Percentiles rank a stretch among this genome's conserved stretches.
phyloP scores from a whole-genome alignment of 805 yeast genomes.

The Saitoella complicata region DNA sequence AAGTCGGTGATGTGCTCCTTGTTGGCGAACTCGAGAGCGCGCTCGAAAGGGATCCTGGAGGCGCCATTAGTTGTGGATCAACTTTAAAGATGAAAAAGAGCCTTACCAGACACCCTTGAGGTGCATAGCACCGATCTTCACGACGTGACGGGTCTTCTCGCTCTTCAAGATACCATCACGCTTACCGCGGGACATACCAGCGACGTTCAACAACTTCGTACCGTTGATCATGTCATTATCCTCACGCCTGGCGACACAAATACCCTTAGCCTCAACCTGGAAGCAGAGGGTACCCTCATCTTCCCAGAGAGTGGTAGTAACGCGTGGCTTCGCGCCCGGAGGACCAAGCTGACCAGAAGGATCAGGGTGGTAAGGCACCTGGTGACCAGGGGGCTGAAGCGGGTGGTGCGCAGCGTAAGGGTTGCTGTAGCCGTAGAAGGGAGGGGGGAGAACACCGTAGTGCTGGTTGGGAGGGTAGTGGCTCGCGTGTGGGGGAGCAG shows the following conservation, averaged over 20 bases:
- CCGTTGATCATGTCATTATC: constrained; percentile 81
- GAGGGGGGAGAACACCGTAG: too few relatives aligned
- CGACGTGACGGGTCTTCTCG: constrained; percentile 65
- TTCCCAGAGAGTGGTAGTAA: constrained; percentile 78
- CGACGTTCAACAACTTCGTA: constrained; percentile 65
- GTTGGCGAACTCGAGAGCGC: constrained; percentile 69
- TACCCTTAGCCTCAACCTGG: constrained; percentile 70
- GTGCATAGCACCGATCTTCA: constrained; percentile 76
- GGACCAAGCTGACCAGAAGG: constrained; percentile 18
- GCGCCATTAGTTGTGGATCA: too few relatives aligned
- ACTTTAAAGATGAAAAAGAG: too few relatives aligned
- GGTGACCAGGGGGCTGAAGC: too few relatives aligned
- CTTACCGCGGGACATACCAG: constrained; percentile 76
- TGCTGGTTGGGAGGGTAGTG: too few relatives aligned
- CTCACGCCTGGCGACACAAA: constrained; percentile 68
- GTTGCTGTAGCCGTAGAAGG: too few relatives aligned
- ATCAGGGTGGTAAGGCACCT: constrained; percentile 2
- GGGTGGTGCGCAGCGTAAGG: too few relatives aligned
- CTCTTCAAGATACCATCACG: constrained; percentile 75
- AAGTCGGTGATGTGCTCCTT: constrained; percentile 58
- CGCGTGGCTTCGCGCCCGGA: constrained; percentile 29
- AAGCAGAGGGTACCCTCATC: constrained; percentile 73
- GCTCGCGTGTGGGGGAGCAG: too few relatives aligned
- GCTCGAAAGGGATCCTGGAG: constrained; percentile 48
- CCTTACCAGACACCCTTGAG: constrained; percentile 65